Evolutionary conservation across 2,329 filamentous ascomycete species (phyloP), one percentile per base, ranked within the genome.

Genomic region (Alternaria gaisen): DNA sequence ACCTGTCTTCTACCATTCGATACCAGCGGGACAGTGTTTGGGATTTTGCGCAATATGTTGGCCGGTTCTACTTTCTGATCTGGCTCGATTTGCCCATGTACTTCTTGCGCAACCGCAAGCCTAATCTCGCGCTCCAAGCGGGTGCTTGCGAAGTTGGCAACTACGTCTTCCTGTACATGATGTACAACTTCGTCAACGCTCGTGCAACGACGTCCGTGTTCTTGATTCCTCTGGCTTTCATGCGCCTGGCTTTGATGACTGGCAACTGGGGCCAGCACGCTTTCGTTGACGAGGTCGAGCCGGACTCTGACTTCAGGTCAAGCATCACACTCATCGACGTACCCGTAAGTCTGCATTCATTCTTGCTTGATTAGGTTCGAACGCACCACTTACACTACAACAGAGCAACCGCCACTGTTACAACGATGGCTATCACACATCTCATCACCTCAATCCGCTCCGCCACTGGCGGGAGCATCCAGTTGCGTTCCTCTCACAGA

Each of bases 251-350:
- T 0, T 77, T 94, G 64, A 94, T 94, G 91, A 84, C 91, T 8
- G 91, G 91, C 1, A 94, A 94, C 73, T 94, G 91, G 90, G 91
- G 90, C 4, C 91, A 94, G 74, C 91, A 94, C 74, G 91, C 91
- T 1, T 89, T 94, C 65, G 91, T 94, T 7, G 91, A 94, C 69
- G 86, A 89, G 20, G 81, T 87, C 12, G 88, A 92, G 67, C 91
- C 91, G 0, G 86, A 91, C 70, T 93, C 90, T 0, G 91, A 94
- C 72, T 94, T 89, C 70, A 84, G 91, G 36, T 92, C 90, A 0
- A 93, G 91, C 75, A 91, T 94, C 66, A 94, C 91, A 0, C 75
- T 94, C 24, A 88, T 94, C 56, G 91, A 94, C 71, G 90, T 94
- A 7, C 84, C 89, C 7, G 91, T 93, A 84, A 80, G 88, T 80